Base-by-base conservation (phyloP, 2,329 filamentous ascomycete species). In the Sporothrix schenckii region DNA sequence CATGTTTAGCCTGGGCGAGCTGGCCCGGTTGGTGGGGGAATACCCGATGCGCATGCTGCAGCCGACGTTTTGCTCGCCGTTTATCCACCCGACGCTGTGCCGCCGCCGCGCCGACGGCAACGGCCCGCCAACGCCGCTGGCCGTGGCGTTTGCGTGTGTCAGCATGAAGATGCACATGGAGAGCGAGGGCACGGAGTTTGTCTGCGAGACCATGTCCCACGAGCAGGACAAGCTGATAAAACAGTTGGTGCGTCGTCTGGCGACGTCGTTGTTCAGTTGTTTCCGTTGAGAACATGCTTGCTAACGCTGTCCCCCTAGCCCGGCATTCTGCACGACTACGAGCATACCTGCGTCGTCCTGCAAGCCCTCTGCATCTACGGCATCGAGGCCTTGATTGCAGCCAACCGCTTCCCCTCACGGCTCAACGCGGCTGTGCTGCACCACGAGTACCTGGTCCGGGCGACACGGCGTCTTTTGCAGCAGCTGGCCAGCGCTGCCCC, bases 91-190 rank as follows among this genome's bases (percentile, higher is more conserved):
- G 30, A 50, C 13, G 24, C 60, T 65, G 44, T 65, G 39, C 24
- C 60, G 60, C 21, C 14, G 34, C 13, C 60, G 44, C 3, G 41
- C 41, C 5, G 39, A 41, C 21, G 60, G 53, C 53, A 56, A 34
- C 4, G 41, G 44, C n/a, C 41, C 60, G 5, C 60, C 41, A 3
- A n/a, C 60, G 5, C 60, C 60, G 11, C 21, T 65, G 41, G 60
- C 60, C 21, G 60, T 65, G 44, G 60, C 60, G 30, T 50, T 65
- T 47, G 60, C 60, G 7, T 65, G 60, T 19, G 60, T 65, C 39
- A 49, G 60, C 39, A 65, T 65, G 60, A 65, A 65, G 60, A 39
- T 65, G 60, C 21, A 65, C 39, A 50, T 65, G 60, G 60, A 65
- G 41, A 19, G 14, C 13, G 39, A 27, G 60, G 60, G 60, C 41